phyloP scores from a whole-genome alignment of 495 filamentous ascomycete genomes.

The Cairneyella variabilis region DNA sequence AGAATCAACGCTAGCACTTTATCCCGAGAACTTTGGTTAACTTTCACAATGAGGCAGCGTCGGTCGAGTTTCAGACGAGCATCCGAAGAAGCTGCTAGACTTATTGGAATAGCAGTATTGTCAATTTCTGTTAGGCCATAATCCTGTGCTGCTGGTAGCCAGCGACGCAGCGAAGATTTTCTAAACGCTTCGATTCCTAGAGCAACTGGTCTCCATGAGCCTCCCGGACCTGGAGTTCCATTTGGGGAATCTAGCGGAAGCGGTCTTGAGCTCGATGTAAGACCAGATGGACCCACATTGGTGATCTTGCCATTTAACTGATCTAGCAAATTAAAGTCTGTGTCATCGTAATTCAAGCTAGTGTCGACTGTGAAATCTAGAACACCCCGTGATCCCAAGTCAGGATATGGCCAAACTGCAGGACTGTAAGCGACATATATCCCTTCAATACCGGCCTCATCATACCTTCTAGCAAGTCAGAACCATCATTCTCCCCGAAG shows the following conservation, averaged over 20 bases:
- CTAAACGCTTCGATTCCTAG: slow-evolving; percentile 27
- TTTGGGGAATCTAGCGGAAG: slow-evolving; percentile 1
- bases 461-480: too few relatives aligned
- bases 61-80: not conserved
- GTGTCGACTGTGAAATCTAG: slow-evolving; percentile 48
- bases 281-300: not conserved
- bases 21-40: not conserved
- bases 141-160: slow-evolving; percentile 40
- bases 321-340: slow-evolving; percentile 56
- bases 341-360: slow-evolving; percentile 55
- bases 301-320: slow-evolving; percentile 45
- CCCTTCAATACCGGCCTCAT: too few relatives aligned
- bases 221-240: slow-evolving; percentile 22
- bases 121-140: slow-evolving; percentile 1
- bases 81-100: not conserved
- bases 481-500: too few relatives aligned
- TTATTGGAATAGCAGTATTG: too few relatives aligned
- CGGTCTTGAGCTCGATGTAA: not conserved
- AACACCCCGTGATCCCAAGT: slow-evolving; percentile 29
- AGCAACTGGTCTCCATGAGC: too few relatives aligned
- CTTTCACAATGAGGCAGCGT: not conserved
- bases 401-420: too few relatives aligned
- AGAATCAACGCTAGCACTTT: slow-evolving; percentile 1
- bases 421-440: too few relatives aligned
- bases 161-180: slow-evolving; percentile 49